phyloP scores from a whole-genome alignment of 192 early-diverging fungal genomes.

The Backusella sp. region DNA sequence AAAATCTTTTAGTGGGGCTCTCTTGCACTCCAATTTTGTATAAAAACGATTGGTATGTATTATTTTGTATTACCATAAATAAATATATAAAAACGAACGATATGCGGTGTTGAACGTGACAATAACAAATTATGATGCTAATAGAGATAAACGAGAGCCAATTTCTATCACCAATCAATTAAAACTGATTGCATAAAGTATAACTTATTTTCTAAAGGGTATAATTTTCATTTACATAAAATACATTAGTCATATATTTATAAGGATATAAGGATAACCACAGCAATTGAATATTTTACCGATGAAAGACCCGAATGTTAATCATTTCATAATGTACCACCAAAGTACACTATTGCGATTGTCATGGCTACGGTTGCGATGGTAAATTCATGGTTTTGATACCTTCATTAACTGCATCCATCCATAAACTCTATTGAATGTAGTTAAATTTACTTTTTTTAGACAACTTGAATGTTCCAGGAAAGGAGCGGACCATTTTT shows the following conservation, averaged over 20 bases:
- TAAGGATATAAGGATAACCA: neutral
- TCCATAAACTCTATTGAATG: neutral
- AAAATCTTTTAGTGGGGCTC: too few relatives aligned
- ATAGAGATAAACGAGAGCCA: neutral
- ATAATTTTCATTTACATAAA: neutral
- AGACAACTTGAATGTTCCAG: neutral
- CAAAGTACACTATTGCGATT: neutral
- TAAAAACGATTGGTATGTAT: neutral
- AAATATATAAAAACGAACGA: neutral
- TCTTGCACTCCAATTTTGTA: neutral
- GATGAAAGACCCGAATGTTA: neutral
- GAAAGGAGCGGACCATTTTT: neutral
- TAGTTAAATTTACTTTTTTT: neutral
- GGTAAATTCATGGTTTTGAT: neutral
- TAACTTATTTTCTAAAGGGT: neutral
- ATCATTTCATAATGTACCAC: neutral
- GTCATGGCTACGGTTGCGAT: neutral
- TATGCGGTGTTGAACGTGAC: neutral
- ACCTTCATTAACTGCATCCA: neutral
- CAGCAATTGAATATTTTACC: neutral
- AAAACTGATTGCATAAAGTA: neutral
- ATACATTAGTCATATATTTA: neutral
- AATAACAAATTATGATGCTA: neutral
- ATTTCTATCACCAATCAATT: neutral
- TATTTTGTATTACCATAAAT: neutral